Evolutionary conservation across 2,329 filamentous ascomycete genomes (phyloP), one percentile per base, ranked within the genome.

Genomic region (Cladorrhinum sp.): DNA sequence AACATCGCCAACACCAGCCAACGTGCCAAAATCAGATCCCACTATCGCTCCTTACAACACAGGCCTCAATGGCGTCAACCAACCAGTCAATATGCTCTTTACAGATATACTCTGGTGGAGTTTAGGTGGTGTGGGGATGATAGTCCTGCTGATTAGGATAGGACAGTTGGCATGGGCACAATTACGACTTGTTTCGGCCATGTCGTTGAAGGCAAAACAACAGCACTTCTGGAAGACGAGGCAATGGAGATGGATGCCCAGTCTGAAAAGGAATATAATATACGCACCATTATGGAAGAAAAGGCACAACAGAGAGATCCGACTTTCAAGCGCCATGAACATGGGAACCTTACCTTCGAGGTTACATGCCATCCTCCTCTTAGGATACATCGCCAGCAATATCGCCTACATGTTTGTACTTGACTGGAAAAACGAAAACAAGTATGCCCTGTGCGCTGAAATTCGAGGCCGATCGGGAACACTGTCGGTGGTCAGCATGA

Each of bases 401-500:
- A 36, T 86, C 25, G 75, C 77, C 64, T 89, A 88, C 76, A 84
- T 86, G 77, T 79, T 86, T 62, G 72, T 82, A 52, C 77, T 90
- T 55, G 77, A 88, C 73, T 89, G 85, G 79, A 66, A 67, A n/a
- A 77, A 80, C 58, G 69, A 76, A 51, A 86, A 88, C 71, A 77
- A 76, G 58, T 88, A 79, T 69, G 82, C 87, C 2, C 80, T 96
- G 25, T 79, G 90, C 27, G 93, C 93, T 23, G 90, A 96, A 71
- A 80, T 97, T 49, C 88, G 95, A 68, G 93, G 93, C 38, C 86
- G 95, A 60, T 90, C 90, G 6, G 95, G 95, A 58, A 89, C 88
- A 8, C 82, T 99, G 65, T 87, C 93, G 3, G 81, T 92, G 10
- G 84, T 96, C 69, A 99, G 97, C 77, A 90, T 98, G 85, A 85